Evolutionary conservation across 257 asterid species (phyloP), one percentile per base, ranked within the genome.

Genomic region (Striga asiatica): DNA sequence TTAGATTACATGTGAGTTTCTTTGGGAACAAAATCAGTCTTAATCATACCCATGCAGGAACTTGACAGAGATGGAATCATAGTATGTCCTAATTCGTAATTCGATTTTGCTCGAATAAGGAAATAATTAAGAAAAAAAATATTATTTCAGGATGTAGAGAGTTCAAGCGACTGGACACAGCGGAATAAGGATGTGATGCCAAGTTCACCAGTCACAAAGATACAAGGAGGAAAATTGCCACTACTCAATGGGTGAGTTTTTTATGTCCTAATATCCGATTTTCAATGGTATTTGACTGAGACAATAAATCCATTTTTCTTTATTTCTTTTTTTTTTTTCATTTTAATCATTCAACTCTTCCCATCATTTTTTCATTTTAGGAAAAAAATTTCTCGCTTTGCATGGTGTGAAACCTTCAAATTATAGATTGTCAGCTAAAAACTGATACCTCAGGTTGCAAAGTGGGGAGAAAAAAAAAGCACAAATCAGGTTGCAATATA

Each of bases 1-100:
- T 62, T 50, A 74, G 70, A 68, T 56, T 73, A 37, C 62, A 62
- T 12, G 94, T 78, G 63, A 74, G 81, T 73, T 37, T 39, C 7
- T 0, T n/a, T 38, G 47, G 7, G 21, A 19, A 38, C 32, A 23
- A 47, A 32, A 7, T 62, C 24, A 23, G 54, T 25, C 58, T 45
- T 45, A 8, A 19, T 22, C 66, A 11, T 58, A 56, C n/a, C n/a
- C 37, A 22, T 59, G 27, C 27, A 13, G 0, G 34, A 38, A 20
- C 23, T 38, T 8, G 11, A 24, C 12, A 28, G 6, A 23, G 4
- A 24, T 37, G n/a, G n/a, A n/a, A n/a, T n/a, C n/a, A n/a, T n/a
- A n/a, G n/a, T n/a, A n/a, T n/a, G n/a, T n/a, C n/a, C n/a, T 28
- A 37, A 41, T 37, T 37, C 43, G 10, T 31, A 1, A 12, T 31